phyloP scores from a whole-genome alignment of 495 filamentous ascomycete species.

The Aspergillus baeticus region DNA sequence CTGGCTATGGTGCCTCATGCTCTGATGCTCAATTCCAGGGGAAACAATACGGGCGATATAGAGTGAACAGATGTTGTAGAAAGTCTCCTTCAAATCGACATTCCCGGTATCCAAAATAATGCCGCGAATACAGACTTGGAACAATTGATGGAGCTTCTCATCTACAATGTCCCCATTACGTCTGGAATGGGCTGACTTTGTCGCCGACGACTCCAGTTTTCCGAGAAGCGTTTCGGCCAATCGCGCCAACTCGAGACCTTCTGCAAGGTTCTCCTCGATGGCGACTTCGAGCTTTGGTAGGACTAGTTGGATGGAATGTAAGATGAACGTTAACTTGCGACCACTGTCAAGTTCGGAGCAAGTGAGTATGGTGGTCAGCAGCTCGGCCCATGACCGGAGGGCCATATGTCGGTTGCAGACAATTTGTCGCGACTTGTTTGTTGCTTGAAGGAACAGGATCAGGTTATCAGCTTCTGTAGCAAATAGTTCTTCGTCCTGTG shows the following conservation, averaged over 20 bases:
- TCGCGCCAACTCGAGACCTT: constrained; percentile 71
- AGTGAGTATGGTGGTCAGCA: constrained; percentile 75
- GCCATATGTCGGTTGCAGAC: constrained; percentile 58
- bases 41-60: constrained; percentile 74
- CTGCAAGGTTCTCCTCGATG: constrained; percentile 58
- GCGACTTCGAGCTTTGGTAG: constrained; percentile 80
- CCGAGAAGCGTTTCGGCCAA: constrained; percentile 75
- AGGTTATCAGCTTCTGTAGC: constrained; percentile 57
- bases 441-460: constrained; percentile 57
- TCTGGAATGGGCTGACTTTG: constrained; percentile 41
- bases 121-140: constrained; percentile 75
- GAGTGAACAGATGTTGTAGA: constrained; percentile 85
- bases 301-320: constrained; percentile 81
- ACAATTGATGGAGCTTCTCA: constrained; percentile 87
- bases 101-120: constrained; percentile 70
- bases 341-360: constrained; percentile 70
- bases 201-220: constrained; percentile 60
- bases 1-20: constrained; percentile 59
- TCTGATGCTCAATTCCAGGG: constrained; percentile 30
- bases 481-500: constrained; percentile 57
- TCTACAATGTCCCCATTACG: constrained; percentile 70
- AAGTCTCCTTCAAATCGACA: constrained; percentile 69
- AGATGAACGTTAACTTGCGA: constrained; percentile 68
- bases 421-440: constrained; percentile 68
- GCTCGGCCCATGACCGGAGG: constrained; percentile 76